Evolutionary conservation across 2,329 filamentous ascomycete genomes (phyloP).

Genomic region (Parasarocladium wereldwijsianum): DNA sequence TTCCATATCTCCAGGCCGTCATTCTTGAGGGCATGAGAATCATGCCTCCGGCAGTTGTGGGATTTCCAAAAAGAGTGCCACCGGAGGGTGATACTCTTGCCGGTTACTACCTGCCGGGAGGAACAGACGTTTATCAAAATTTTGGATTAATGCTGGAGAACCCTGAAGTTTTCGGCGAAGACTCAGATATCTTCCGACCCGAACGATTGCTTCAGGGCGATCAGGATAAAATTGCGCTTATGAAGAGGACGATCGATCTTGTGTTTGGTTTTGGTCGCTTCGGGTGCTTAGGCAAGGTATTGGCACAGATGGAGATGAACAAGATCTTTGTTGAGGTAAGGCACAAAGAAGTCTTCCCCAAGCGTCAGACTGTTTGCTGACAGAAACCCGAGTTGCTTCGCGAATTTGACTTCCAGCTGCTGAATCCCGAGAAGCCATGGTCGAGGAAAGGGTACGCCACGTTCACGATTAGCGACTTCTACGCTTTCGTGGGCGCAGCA

Average conservation of each 20-base stretch:
- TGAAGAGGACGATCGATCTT: constrained; percentile 23
- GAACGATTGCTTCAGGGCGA: constrained; percentile 36
- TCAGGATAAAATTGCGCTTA: constrained; percentile 15
- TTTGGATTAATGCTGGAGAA: constrained; percentile 38
- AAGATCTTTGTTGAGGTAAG: constrained; percentile 32
- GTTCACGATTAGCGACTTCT: no score
- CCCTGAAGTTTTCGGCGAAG: constrained; percentile 29
- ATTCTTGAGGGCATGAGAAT: constrained; percentile 41
- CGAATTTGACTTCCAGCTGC: no score
- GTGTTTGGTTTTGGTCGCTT: constrained; percentile 31
- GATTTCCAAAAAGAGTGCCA: constrained; percentile 39
- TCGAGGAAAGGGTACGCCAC: no score
- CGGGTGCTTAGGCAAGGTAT: constrained; percentile 28
- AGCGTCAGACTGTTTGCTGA: no score
- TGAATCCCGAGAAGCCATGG: no score
- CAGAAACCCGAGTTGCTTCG: no score
- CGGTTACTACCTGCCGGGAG: constrained; percentile 33
- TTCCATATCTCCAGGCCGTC: constrained; percentile 42
- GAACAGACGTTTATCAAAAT: constrained; percentile 37
- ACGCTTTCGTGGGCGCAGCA: no score
- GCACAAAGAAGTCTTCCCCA: no score
- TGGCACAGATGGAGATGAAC: constrained; percentile 32
- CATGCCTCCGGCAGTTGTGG: constrained; percentile 34
- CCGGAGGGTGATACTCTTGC: constrained; percentile 35
- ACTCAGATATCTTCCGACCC: constrained; percentile 35